phyloP scores from a whole-genome alignment of 495 filamentous ascomycete species.

The Penicillium canescens region DNA sequence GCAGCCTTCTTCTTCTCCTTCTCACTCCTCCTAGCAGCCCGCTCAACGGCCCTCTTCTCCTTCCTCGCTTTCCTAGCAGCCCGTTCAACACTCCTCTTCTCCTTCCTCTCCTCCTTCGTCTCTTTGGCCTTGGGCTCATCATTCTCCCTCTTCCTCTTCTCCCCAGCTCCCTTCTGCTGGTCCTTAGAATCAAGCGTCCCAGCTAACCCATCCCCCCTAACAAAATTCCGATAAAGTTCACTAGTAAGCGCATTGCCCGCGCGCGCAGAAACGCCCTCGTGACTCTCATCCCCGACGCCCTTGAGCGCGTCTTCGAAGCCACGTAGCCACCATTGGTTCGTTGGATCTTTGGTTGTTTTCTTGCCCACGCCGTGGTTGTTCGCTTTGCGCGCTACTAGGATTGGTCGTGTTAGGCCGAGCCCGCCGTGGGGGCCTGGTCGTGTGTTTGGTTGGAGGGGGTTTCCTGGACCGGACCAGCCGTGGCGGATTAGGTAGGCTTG shows the following conservation, averaged over 20 bases:
- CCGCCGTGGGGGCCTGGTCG: conserved; percentile 59
- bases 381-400: conserved; percentile 66
- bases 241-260: conserved; percentile 44
- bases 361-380: conserved; percentile 72
- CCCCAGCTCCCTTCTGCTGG: neutral
- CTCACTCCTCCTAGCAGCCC: conserved; percentile 31
- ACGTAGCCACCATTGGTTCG: conserved; percentile 78
- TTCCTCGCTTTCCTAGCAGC: conserved; percentile 30
- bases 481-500: conserved; percentile 70
- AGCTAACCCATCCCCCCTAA: conserved; percentile 68
- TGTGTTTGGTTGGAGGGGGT: conserved; percentile 67
- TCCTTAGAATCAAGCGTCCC: conserved; percentile 55
- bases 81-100: conserved; percentile 24
- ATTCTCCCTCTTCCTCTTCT: conserved; percentile 11
- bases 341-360: conserved; percentile 59
- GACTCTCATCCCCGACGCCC: conserved; percentile 54
- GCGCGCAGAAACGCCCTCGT: conserved; percentile 11
- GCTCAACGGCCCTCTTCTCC: conserved; percentile 24
- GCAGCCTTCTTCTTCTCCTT: conserved; percentile 22
- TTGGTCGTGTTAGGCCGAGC: conserved; percentile 65
- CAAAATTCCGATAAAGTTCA: conserved; percentile 81
- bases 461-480: conserved; percentile 77
- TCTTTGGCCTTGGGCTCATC: conserved; percentile 23
- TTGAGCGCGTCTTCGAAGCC: conserved; percentile 79
- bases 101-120: conserved; percentile 33